phyloP scores from a whole-genome alignment of 495 filamentous ascomycete species.

The Podospora tetraspora region DNA sequence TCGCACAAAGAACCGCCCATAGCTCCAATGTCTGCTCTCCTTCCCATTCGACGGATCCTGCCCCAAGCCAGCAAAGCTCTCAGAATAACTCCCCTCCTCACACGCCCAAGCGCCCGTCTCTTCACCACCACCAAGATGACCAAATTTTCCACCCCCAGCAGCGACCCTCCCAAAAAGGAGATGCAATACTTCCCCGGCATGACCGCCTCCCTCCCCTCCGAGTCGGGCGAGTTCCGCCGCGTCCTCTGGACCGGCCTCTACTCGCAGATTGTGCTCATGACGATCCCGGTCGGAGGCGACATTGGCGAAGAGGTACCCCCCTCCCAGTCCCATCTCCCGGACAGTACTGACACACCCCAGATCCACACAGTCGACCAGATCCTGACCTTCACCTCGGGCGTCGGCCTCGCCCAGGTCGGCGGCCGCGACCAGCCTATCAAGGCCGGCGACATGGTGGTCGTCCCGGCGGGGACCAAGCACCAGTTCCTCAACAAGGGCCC shows the following conservation, averaged over 20 bases:
- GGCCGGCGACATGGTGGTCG: conserved; percentile 57
- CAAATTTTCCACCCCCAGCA: conserved; percentile 22
- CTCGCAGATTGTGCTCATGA: conserved; percentile 60
- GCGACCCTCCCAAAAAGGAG: conserved; percentile 46
- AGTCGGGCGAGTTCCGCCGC: conserved; percentile 53
- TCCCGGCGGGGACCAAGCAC: conserved; percentile 61
- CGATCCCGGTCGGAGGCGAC: conserved; percentile 56
- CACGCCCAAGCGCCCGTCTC: background rate
- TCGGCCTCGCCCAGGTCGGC: conserved; percentile 51
- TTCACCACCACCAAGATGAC: conserved; percentile 15
- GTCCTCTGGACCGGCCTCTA: conserved; percentile 58
- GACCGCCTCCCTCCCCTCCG: conserved; percentile 44
- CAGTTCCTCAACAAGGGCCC: conserved; percentile 59
- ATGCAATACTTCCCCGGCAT: conserved; percentile 56
- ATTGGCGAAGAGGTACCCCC: conserved; percentile 57
- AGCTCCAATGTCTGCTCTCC: background rate
- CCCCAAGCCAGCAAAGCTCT: background rate
- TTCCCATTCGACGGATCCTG: background rate
- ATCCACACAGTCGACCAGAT: conserved; percentile 54
- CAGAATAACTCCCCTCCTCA: background rate
- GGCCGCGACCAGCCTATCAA: conserved; percentile 55
- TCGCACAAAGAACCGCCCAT: background rate
- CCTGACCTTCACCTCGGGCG: conserved; percentile 58
- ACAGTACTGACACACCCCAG: conserved; percentile 14
- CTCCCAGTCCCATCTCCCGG: background rate